Evolutionary conservation across 1,284 basidiomycete species (phyloP), one percentile per base, ranked within the genome.

Genomic region (Gomphus bonarii): DNA sequence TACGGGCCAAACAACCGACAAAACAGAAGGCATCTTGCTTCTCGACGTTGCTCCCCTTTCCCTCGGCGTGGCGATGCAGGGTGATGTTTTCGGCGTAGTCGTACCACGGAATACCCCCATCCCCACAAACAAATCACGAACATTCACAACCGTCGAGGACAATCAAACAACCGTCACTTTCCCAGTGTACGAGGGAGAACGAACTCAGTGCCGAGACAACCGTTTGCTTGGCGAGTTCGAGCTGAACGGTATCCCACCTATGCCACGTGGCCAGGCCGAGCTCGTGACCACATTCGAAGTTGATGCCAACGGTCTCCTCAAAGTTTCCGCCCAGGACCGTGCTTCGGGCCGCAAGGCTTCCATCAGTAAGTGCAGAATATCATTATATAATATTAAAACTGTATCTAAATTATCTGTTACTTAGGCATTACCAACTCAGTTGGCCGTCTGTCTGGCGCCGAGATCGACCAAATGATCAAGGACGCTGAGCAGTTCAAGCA

Each of bases 401-500:
- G 53, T 18, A 16, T 53, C 46, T 31, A 55, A 44, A 51, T 30
- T 31, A 62, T 31, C 25, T 30, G 25, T n/a, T 31, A 50, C 31
- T 8, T 59, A 88, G 84, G 84, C 75, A 91, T 94, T 72, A 91
- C 89, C 71, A 94, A 93, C 82, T 95, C 93, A 59, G 93, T 95
- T 68, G 94, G 94, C 64, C 92, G 94, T 75, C 82, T 97, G 65
- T 95, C 93, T 47, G 82, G 86, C 51, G 88, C 84, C 63, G 94
- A 97, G 81, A 97, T 97, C 64, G 91, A 94, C 67, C 90, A 95
- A 75, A 97, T 97, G 95, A 94, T 97, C 80, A 92, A 93, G 78
- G 92, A 97, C 69, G 94, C 94, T 59, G 93, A 97, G 73, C 87
- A 91, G 71, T 97, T 84, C 85, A 94, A 93, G 80, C 84, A 86